Evolutionary conservation across 108 stramenopile species (phyloP).

Genomic region (Pelagomonas calceolata): DNA sequence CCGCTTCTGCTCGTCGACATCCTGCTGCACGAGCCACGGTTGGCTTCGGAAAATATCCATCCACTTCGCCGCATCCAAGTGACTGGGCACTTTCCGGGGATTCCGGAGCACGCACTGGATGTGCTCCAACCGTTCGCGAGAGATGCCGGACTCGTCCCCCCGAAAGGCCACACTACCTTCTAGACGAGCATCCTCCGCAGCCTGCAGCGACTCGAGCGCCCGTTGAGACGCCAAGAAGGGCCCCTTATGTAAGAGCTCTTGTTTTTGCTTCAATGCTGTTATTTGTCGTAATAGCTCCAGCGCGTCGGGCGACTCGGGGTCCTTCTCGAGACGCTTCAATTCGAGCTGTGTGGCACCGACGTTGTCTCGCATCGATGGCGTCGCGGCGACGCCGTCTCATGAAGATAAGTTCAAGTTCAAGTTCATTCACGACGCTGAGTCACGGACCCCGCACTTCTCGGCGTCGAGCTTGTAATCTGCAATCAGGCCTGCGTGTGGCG

Average conservation of each 20-base stretch:
- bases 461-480: conserved; percentile 10
- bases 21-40: conserved; percentile 13
- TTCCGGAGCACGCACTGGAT: conserved; percentile 5
- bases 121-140: background rate
- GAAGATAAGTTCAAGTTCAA: conserved; percentile 1
- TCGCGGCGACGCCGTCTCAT: conserved; percentile 1
- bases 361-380: too few relatives aligned
- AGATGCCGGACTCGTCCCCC: background rate
- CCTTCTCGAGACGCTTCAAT: background rate
- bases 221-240: background rate
- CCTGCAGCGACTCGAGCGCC: background rate
- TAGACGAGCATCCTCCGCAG: background rate
- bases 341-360: too few relatives aligned
- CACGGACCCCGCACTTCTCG: conserved; percentile 2
- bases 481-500: background rate
- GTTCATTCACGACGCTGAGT: too few relatives aligned
- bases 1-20: conserved; percentile 3
- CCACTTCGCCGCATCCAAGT: conserved; percentile 7
- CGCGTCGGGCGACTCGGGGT: background rate
- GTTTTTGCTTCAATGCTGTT: background rate
- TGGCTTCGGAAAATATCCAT: conserved; percentile 9
- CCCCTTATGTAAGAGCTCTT: background rate
- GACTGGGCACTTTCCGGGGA: conserved; percentile 1
- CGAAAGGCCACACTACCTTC: background rate
- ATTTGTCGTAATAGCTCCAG: background rate